phyloP scores from a whole-genome alignment of 140 eudicot genomes.

The Stevia rebaudiana region DNA sequence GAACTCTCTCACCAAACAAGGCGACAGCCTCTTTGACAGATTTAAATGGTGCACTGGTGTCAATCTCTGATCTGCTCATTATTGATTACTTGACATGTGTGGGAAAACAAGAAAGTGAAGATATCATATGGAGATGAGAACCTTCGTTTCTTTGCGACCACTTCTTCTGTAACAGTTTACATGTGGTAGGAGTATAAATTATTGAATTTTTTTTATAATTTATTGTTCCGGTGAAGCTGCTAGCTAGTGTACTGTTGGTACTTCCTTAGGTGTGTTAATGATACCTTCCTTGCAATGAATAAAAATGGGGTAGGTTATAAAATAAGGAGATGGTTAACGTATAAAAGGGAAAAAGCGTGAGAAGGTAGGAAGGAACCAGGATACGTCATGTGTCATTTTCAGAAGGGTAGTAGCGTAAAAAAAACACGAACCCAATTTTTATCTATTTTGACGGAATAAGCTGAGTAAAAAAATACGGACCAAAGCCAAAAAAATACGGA shows the following conservation, averaged over 20 bases:
- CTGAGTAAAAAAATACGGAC: too few relatives aligned
- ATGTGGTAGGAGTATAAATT: neutral
- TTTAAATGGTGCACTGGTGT: slow-evolving; percentile 72
- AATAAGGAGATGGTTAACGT: too few relatives aligned
- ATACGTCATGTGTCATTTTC: too few relatives aligned
- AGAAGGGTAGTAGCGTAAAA: too few relatives aligned
- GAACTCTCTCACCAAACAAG: slow-evolving; percentile 70
- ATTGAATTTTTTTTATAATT: neutral
- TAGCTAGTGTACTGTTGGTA: neutral
- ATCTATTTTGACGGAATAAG: too few relatives aligned
- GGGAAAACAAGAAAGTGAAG: neutral
- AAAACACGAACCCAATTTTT: too few relatives aligned
- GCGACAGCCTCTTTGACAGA: slow-evolving; percentile 91
- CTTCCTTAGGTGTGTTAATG: neutral
- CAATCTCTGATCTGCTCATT: slow-evolving; percentile 66
- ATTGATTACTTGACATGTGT: neutral
- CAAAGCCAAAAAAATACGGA: too few relatives aligned
- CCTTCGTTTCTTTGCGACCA: slow-evolving; percentile 90
- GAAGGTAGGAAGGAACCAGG: too few relatives aligned
- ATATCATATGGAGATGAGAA: slow-evolving; percentile 15
- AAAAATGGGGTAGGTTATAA: too few relatives aligned
- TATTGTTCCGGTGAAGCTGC: neutral
- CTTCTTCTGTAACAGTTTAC: slow-evolving; percentile 48
- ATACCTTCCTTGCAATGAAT: neutral
- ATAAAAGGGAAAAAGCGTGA: too few relatives aligned